A percentile compares a stretch with the other conserved stretches of the same genome.
Evolutionary conservation across 371 early-diverging fungal species (phyloP).

Genomic region (Lichtheimia ornata): DNA sequence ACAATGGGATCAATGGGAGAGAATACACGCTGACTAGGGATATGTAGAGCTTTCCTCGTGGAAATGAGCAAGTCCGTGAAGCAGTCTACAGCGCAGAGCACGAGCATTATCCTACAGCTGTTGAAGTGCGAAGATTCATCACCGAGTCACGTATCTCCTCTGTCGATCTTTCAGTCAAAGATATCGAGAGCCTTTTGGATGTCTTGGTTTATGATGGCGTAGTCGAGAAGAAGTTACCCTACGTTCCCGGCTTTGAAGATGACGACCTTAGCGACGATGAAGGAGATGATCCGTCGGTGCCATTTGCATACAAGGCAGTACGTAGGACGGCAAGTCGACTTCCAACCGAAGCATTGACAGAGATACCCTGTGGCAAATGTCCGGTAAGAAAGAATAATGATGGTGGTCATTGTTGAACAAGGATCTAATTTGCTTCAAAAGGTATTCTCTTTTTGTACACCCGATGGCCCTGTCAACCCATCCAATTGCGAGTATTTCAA

Average conservation of each 20-base stretch:
- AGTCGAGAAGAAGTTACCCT: constrained; percentile 67
- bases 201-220: constrained; percentile 91
- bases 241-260: constrained; percentile 45
- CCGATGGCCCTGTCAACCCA: constrained; percentile 76
- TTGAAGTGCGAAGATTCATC: constrained; percentile 71
- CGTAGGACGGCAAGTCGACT: constrained; percentile 49
- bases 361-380: constrained; percentile 86
- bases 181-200: constrained; percentile 83
- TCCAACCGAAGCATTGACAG: constrained; percentile 62
- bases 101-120: constrained; percentile 75
- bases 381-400: constrained; percentile 41
- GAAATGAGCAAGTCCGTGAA: constrained; percentile 41
- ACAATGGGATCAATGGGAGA: too few species aligned
- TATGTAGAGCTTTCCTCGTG: constrained; percentile 67
- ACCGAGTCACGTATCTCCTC: constrained; percentile 71
- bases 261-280: constrained; percentile 44
- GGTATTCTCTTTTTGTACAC: constrained; percentile 66
- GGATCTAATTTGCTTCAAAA: not conserved
- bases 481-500: constrained; percentile 75
- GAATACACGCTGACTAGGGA: not conserved
- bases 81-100: constrained; percentile 59
- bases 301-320: constrained; percentile 81
- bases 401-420: not conserved
- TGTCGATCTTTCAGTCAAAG: constrained; percentile 72
- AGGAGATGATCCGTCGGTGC: constrained; percentile 36